These are phyloP conservation scores for Xylaria hypoxylon DNA, from an alignment of 2,329 filamentous ascomycete genomes.

Conservation along the genomic window DNA sequence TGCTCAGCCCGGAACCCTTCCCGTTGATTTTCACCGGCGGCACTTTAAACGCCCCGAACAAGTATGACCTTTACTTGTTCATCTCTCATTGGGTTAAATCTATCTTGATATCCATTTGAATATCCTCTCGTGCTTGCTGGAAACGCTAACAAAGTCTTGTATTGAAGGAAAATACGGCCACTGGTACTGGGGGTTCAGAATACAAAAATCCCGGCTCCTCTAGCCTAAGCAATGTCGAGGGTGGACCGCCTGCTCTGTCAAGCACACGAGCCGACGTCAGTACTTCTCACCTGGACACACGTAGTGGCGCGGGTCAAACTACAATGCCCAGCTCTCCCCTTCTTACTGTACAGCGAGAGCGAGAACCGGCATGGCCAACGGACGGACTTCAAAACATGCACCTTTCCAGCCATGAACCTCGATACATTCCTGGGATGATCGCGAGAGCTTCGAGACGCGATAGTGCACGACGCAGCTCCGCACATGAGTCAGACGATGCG, in stretches of 20 bases:
- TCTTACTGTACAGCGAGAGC: conserved; percentile 48
- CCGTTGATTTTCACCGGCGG: neutral
- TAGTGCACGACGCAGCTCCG: conserved; percentile 56
- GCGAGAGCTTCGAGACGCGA: conserved; percentile 61
- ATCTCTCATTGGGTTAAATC: neutral
- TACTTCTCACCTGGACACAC: conserved; percentile 36
- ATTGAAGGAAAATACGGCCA: conserved; percentile 50
- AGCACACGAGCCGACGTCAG: conserved; percentile 36
- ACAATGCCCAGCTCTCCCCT: conserved; percentile 39
- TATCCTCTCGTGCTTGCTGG: neutral
- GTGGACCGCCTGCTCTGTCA: conserved; percentile 35
- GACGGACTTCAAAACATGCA: conserved; percentile 59
- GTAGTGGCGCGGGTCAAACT: conserved; percentile 27
- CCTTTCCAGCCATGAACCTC: conserved; percentile 71
- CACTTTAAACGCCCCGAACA: neutral
- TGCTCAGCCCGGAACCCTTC: conserved; percentile 2
- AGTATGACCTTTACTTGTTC: neutral
- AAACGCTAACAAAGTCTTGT: conserved; percentile 41
- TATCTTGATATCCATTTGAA: neutral
- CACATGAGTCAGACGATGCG: conserved; percentile 54
- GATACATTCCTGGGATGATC: conserved; percentile 78
- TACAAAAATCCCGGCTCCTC: conserved; percentile 29
- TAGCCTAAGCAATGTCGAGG: conserved; percentile 24
- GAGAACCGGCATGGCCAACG: conserved; percentile 54
- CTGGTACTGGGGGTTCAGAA: conserved; percentile 41